Conservation (phyloP, 1,284 basidiomycete genomes). For the Tilletia indica region DNA sequence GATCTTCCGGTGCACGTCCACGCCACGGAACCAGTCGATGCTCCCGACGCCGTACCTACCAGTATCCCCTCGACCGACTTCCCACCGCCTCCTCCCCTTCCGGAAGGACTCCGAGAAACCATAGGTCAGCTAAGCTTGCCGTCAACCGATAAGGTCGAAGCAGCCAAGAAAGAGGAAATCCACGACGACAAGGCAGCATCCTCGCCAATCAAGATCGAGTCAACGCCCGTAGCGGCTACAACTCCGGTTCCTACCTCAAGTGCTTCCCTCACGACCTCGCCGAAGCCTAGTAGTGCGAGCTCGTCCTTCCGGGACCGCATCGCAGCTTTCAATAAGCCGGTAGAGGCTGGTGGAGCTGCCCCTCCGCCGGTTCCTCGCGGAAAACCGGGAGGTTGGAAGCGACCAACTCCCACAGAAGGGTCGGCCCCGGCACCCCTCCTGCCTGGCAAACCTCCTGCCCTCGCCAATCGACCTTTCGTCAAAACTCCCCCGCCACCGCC, state of each 20-base stretch:
- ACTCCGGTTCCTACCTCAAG: not conserved
- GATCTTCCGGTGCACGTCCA: not conserved
- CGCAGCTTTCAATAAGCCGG: slow-evolving; percentile 53
- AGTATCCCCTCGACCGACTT: not conserved
- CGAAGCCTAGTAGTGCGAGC: slow-evolving; percentile 43
- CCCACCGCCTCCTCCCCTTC: not conserved
- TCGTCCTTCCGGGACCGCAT: slow-evolving; percentile 50
- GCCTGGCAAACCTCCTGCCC: slow-evolving; percentile 28
- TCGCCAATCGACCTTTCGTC: slow-evolving; percentile 3
- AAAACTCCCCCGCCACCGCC: slow-evolving; percentile 19
- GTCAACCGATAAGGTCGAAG: not conserved
- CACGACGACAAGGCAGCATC: not conserved
- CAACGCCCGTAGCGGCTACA: not conserved
- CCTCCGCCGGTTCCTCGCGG: slow-evolving; percentile 46
- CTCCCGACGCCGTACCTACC: not conserved
- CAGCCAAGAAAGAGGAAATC: no score
- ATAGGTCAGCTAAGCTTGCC: not conserved
- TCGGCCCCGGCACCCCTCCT: slow-evolving; percentile 34
- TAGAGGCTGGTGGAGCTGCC: slow-evolving; percentile 15
- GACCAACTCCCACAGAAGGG: slow-evolving; percentile 35
- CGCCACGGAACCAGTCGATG: not conserved
- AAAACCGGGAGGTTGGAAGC: slow-evolving; percentile 52
- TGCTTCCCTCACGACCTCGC: slow-evolving; percentile 25
- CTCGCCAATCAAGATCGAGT: not conserved
- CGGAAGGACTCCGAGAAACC: not conserved